Percentiles rank a stretch among this genome's conserved stretches.
These are phyloP conservation scores for Strigomonas galati DNA, from an alignment of 208 protist species.

Conservation along the genomic window DNA sequence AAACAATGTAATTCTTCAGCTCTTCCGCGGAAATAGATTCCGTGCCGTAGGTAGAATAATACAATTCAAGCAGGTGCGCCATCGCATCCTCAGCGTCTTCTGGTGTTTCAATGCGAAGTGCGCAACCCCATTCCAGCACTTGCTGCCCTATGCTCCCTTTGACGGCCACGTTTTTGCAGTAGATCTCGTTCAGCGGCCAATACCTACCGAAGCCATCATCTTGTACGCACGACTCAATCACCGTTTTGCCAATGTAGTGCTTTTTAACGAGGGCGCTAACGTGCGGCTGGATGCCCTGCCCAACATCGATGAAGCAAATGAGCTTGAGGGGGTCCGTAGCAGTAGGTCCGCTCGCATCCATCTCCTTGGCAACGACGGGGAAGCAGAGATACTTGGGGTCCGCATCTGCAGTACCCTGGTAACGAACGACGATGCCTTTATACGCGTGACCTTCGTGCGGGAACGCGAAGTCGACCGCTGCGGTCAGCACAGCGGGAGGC, in stretches of 20 bases:
- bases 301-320: conserved; percentile 84
- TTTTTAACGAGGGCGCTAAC: conserved; percentile 41
- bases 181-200: conserved; percentile 79
- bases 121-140: conserved; percentile 52
- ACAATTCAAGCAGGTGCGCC: conserved; percentile 59
- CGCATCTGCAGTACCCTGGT: conserved; percentile 35
- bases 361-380: conserved; percentile 17
- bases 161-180: conserved; percentile 70
- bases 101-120: conserved; percentile 34
- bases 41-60: conserved; percentile 52
- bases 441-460: conserved; percentile 25
- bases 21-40: conserved; percentile 37
- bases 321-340: conserved; percentile 32
- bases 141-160: conserved; percentile 30
- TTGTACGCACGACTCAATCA: conserved; percentile 74
- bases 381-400: conserved; percentile 65
- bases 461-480: conserved; percentile 6
- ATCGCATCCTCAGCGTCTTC: conserved; percentile 53
- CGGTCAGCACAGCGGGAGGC: conserved; percentile 13
- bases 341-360: background rate
- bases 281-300: conserved; percentile 74
- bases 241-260: conserved; percentile 65
- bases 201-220: conserved; percentile 87
- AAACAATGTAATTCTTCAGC: conserved; percentile 27
- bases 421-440: conserved; percentile 60